Base-by-base conservation (phyloP, 2,329 filamentous ascomycete species). In the Ascochyta koolunga region DNA sequence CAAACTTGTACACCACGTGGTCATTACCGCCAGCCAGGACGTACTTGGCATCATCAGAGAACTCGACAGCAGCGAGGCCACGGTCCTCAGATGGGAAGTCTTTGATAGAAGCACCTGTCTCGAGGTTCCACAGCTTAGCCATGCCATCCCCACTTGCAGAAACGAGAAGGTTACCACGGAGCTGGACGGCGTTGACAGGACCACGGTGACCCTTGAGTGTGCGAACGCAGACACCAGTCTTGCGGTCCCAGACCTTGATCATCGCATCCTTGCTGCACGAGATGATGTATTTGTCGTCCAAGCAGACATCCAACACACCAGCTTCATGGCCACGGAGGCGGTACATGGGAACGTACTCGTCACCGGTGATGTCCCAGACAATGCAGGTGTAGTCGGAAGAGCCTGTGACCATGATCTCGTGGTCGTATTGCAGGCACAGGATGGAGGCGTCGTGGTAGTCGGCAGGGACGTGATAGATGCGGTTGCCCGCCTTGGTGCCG, bases 11-110 rank as follows among this genome's bases (percentile, higher is more conserved):
- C 58, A 98, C 97, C 42, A 92, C 86, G 75, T 93, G 89, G 77
- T 98, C 95, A 70, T 97, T 99, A 39, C 95, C 95, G 9, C 95
- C 95, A 16, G 92, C 95, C 41, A 96, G 89, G 41, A 99, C 91
- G 61, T 90, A 95, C 47, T 90, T 88, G n/a, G 91, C 92, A 70
- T 99, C 93, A 65, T 97, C 91, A 35, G 89, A 93, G 75, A 98
- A 97, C 73, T 99, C 95, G 48, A 95, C 92, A 74, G 95, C 97
- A 3, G 95, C 95, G 27, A 99, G 85, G 7, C 95, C 95, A 70
- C 96, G 93, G 73, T 92, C 95, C 75, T 96, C 92, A 50, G 91
- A 91, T 5, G 84, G 80, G 70, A 99, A 96, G 74, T 97, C 92
- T 68, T 93, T 92, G 70, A 97, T 89, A 65, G 90, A 91, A 68